Evolutionary conservation across 768 basidiomycete genomes (phyloP), one percentile per base, ranked within the genome.

Genomic region (Hygrophorus russula): DNA sequence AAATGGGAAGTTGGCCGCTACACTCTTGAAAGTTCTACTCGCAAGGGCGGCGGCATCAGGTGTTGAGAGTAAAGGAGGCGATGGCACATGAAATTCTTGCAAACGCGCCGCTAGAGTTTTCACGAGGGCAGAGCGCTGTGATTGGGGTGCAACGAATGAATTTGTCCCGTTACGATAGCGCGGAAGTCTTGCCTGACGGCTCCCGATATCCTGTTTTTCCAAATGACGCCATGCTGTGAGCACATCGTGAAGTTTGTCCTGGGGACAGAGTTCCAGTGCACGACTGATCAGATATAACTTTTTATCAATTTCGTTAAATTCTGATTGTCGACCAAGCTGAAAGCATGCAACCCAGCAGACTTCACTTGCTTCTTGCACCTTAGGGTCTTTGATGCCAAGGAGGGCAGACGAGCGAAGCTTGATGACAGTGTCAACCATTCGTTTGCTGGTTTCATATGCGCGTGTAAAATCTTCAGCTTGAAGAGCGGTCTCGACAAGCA

Each of bases 281-380:
- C 78, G 74, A 1, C 89, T 89, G 14, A 97, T 60, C 1, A 94
- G 68, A 1, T 62, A 64, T 47, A 90, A 67, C 55, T 83, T 85
- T 51, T 78, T 75, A 9, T 71, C 60, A 5, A 76, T 59, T 47
- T 92, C 82, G 1, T 69, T 54, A 53, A 82, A 92, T 53, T 85
- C 88, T 5, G 77, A 68, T 51, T 91, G 84, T 46, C 82, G 75
- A 12, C 89, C 93, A 2, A 98, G 74, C 60, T 88, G 82, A 63
- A 82, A 89, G 56, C 87, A 90, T 2, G 83, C 78, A 19, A 84
- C 78, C 93, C 93, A 98, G 50, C 84, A 88, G 29, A 92, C 82
- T 50, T 90, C 82, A 37, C 71, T 72, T 1, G 82, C 83, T 47
- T 84, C 79, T 45, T 63, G 59, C 20, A 77, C 52, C 45, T 61